A percentile compares a stretch with the other conserved stretches of the same genome.
Evolutionary conservation across 1,139 yeast species (phyloP).

Genomic region (Candida sojae): DNA sequence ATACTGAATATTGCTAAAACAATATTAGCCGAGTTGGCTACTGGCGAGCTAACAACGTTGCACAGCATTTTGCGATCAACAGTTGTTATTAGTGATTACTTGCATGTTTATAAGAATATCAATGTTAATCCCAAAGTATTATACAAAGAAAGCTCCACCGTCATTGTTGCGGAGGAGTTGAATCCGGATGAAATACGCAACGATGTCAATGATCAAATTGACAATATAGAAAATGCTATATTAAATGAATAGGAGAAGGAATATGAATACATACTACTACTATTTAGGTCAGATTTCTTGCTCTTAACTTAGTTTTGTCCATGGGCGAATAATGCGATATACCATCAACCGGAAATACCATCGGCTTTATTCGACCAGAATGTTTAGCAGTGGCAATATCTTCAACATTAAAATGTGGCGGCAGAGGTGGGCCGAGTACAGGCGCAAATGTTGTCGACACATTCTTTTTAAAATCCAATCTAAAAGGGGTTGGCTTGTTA

Average conservation of each 20-base stretch:
- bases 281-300: constrained; percentile 1
- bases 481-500: not conserved
- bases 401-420: constrained; percentile 26
- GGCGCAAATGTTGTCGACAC: not conserved
- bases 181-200: constrained; percentile 9
- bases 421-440: constrained; percentile 28
- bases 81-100: constrained; percentile 25
- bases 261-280: not conserved
- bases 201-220: constrained; percentile 11
- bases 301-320: constrained; percentile 4
- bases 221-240: constrained; percentile 1
- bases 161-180: constrained; percentile 7
- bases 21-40: constrained; percentile 20
- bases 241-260: not conserved
- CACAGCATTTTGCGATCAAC: constrained; percentile 21
- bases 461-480: no score
- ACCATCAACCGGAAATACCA: constrained; percentile 37
- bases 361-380: constrained; percentile 39
- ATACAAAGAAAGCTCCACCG: not conserved
- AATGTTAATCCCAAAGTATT: not conserved
- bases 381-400: constrained; percentile 40
- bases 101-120: constrained; percentile 32
- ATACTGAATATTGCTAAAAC: constrained; percentile 13
- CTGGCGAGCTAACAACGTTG: constrained; percentile 18
- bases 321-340: constrained; percentile 38